Evolutionary conservation across 352 stramenopile genomes (phyloP).

Genomic region (Peronospora farinosa): DNA sequence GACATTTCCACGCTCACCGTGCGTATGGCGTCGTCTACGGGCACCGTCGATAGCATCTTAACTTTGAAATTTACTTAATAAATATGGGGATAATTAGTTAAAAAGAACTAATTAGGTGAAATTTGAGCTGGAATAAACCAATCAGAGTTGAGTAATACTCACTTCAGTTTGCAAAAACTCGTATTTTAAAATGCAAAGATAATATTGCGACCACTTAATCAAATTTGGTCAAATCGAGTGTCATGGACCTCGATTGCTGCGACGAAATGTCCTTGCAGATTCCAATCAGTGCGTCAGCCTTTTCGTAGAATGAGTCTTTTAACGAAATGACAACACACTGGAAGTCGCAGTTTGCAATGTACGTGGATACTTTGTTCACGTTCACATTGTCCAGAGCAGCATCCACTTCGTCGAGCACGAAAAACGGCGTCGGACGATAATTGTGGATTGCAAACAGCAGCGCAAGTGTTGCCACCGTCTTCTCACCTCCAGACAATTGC

Average conservation of each 20-base stretch:
- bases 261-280: constrained; percentile 81
- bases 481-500: constrained; percentile 97
- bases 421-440: constrained; percentile 94
- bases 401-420: constrained; percentile 99
- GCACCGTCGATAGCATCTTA: constrained; percentile 21
- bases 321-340: constrained; percentile 98
- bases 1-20: constrained; percentile 56
- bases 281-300: constrained; percentile 89
- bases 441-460: constrained; percentile 99
- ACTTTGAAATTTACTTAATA: neutral
- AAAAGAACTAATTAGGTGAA: constrained; percentile 13
- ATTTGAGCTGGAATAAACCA: neutral
- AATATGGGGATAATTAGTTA: constrained; percentile 8
- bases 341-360: constrained; percentile 93
- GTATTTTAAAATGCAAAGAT: neutral
- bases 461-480: constrained; percentile 97
- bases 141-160: neutral
- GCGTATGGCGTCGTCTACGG: constrained; percentile 57
- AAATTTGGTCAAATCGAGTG: constrained; percentile 75
- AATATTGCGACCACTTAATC: constrained; percentile 18
- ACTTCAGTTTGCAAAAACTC: neutral
- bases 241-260: constrained; percentile 72
- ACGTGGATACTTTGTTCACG: constrained; percentile 97
- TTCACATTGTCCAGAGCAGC: constrained; percentile 99
- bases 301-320: constrained; percentile 97